phyloP scores from a whole-genome alignment of 371 early-diverging fungal species.

The Syncephalis plumigaleata region DNA sequence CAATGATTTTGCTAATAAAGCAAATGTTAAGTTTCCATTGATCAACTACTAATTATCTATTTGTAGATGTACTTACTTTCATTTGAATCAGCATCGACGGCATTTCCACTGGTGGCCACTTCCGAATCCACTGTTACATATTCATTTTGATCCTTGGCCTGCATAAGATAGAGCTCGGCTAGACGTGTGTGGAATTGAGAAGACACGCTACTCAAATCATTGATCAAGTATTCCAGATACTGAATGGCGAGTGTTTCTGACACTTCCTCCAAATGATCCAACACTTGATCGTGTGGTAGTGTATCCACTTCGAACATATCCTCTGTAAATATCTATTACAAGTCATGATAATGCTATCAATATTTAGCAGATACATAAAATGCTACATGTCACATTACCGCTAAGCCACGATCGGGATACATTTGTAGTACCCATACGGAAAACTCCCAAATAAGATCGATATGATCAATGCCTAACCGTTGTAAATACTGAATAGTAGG shows the following conservation, averaged over 20 bases:
- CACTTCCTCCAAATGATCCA: conserved; percentile 36
- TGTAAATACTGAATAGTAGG: conserved; percentile 64
- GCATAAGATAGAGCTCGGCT: conserved; percentile 47
- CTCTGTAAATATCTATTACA: conserved; percentile 50
- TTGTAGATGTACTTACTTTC: neutral
- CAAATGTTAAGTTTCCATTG: no score
- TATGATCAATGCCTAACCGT: conserved; percentile 45
- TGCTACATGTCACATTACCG: no score
- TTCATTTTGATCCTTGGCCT: conserved; percentile 6
- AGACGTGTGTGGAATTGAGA: conserved; percentile 68
- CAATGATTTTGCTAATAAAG: no score
- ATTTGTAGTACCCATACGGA: conserved; percentile 54
- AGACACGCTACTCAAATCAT: conserved; percentile 40
- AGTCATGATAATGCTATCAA: neutral
- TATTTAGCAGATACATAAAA: conserved; percentile 1
- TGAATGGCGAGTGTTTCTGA: conserved; percentile 40
- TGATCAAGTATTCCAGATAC: conserved; percentile 68
- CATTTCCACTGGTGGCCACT: neutral
- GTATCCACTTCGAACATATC: conserved; percentile 38
- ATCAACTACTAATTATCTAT: no score
- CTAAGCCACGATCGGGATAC: conserved; percentile 49
- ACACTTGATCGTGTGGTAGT: conserved; percentile 28
- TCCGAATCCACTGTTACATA: no score
- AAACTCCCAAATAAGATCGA: conserved; percentile 66
- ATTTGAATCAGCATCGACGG: neutral